Evolutionary conservation across 129 eudicot genomes (phyloP).

Genomic region (Chrysanthemum seticuspe): DNA sequence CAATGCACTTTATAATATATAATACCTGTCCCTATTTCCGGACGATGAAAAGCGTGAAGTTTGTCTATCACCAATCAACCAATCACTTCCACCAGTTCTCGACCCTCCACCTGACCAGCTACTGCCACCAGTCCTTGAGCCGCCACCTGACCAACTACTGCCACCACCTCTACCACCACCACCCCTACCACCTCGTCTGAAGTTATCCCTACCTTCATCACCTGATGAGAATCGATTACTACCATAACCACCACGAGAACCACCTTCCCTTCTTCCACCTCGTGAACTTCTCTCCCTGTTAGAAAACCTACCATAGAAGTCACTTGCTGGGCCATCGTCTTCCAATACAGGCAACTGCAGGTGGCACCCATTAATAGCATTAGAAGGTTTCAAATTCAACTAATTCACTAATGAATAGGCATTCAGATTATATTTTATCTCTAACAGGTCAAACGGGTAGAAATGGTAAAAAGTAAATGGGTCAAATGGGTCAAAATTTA

Average conservation of each 20-base stretch:
- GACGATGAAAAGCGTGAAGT: slow-evolving; percentile 53
- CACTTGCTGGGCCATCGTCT: slow-evolving; percentile 79
- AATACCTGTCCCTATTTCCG: slow-evolving; percentile 45
- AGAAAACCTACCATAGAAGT: slow-evolving; percentile 80
- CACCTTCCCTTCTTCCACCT: slow-evolving; percentile 58
- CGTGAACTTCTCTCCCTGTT: slow-evolving; percentile 52
- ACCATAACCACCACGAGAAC: slow-evolving; percentile 43
- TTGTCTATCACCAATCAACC: slow-evolving; percentile 61
- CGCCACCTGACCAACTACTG: slow-evolving; percentile 45
- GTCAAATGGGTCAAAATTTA: not conserved
- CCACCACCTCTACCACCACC: slow-evolving; percentile 46
- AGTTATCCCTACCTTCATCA: slow-evolving; percentile 45
- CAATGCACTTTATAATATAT: not conserved
- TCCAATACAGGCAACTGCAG: slow-evolving; percentile 82
- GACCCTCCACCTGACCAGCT: slow-evolving; percentile 55
- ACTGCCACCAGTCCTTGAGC: slow-evolving; percentile 43
- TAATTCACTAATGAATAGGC: no score
- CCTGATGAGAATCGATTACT: slow-evolving; percentile 40
- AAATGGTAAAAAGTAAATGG: not conserved
- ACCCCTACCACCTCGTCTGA: slow-evolving; percentile 58
- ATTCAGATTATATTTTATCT: not conserved
- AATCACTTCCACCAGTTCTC: slow-evolving; percentile 62
- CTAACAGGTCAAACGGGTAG: not conserved
- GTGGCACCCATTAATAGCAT: not conserved
- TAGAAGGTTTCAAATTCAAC: no score